Evolutionary conservation across 129 eudicot genomes (phyloP), one percentile per base, ranked within the genome.

Genomic region (Saussurea involucrata): DNA sequence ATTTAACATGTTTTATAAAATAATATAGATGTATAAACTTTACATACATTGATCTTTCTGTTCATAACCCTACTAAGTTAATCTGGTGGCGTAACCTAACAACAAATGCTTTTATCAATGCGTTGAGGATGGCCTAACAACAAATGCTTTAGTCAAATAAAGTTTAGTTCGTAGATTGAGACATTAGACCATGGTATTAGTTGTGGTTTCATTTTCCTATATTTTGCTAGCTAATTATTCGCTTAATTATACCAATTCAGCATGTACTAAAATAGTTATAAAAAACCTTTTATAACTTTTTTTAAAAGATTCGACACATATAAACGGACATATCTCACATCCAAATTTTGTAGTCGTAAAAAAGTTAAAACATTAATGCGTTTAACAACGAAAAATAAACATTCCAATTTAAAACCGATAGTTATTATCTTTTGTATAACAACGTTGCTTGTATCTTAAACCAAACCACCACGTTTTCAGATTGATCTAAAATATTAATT

Each of bases 171-270:
- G 4, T 6, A 24, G 72, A 68, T 68, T 68, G 24, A 68, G 72
- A 68, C 72, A 68, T 34, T 68, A 34, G 72, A 68, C 72, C 72
- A 20, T 68, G 53, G 10, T 68, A 4, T 20, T 68, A 32, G 72
- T 34, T 68, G 72, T 18, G 17, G 34, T 68, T 20, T 68, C 72
- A 68, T 34, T 68, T 33, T 68, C 72, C 18, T 34, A 34, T 34
- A 22, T 68, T 1, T 60, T 0, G 10, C 24, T 58, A n/a, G 4
- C n/a, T 1, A 55, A 3, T 57, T 32, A 53, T 36, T 33, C 28
- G n/a, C 28, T 34, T 18, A 3, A 68, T 31, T 31, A 66, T 66
- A 31, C 24, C 13, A 17, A 32, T 32, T 58, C 20, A 28, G 37
- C 13, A 65, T 65, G 22, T 2, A 27, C 29, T 4, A 65, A 64